Conservation (phyloP, 305 asterid genomes). For the Rubia peregrina region DNA sequence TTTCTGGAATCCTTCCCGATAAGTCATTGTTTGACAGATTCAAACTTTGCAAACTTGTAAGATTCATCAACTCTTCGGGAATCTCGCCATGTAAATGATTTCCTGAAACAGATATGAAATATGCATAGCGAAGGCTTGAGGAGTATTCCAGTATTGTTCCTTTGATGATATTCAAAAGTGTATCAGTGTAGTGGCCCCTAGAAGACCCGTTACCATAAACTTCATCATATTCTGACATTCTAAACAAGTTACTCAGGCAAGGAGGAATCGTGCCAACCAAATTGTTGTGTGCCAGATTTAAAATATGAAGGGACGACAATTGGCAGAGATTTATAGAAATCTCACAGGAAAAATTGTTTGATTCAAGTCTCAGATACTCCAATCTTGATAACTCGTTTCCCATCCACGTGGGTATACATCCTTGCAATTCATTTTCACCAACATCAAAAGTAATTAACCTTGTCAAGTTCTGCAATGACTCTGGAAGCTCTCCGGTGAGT, state of each 20-base stretch:
- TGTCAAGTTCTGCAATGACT: neutral
- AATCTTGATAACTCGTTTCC: neutral
- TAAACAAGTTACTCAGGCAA: neutral
- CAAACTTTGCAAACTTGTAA: neutral
- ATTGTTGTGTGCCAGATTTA: neutral
- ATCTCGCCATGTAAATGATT: neutral
- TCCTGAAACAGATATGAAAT: neutral
- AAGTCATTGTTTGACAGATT: neutral
- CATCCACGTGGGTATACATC: neutral
- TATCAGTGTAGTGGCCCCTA: too few relatives aligned
- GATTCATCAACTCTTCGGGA: neutral
- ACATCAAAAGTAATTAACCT: neutral
- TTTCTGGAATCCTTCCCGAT: neutral
- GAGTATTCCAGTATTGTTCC: neutral
- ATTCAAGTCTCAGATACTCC: neutral
- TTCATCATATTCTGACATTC: neutral
- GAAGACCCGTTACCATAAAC: too few relatives aligned
- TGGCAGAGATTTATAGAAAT: neutral
- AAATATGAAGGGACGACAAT: neutral
- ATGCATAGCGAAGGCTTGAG: neutral
- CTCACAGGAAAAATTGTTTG: neutral
- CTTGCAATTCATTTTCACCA: neutral
- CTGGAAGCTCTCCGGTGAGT: neutral
- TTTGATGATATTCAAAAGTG: neutral
- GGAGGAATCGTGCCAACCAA: neutral